A percentile compares a stretch with the other conserved stretches of the same genome.
phyloP scores from a whole-genome alignment of 2,329 filamentous ascomycete genomes.

The Stemphylium lycopersici region DNA sequence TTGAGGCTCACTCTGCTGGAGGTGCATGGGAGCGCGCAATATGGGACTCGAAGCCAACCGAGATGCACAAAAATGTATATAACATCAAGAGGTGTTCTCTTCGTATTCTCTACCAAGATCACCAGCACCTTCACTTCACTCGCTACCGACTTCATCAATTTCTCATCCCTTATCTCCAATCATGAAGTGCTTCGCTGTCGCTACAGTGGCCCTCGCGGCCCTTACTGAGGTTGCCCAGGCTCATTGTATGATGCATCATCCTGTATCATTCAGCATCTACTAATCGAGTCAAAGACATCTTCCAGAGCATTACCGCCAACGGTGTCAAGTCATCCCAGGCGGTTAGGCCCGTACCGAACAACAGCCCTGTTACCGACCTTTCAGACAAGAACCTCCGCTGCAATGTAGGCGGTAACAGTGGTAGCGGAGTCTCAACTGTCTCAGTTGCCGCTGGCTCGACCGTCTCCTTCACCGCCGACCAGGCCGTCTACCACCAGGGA shows the following conservation, averaged over 20 bases:
- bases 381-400: constrained; percentile 43
- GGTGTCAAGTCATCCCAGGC: constrained; percentile 47
- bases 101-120: constrained; percentile 14
- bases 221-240: constrained; percentile 45
- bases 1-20: constrained; percentile 19
- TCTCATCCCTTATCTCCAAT: constrained; percentile 4
- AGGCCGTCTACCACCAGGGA: constrained; percentile 49
- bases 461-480: constrained; percentile 46
- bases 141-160: constrained; percentile 9
- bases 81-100: constrained; percentile 17
- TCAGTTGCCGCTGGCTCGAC: constrained; percentile 44
- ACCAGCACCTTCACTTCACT: constrained; percentile 4
- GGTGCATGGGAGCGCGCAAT: constrained; percentile 26
- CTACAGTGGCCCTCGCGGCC: constrained; percentile 39
- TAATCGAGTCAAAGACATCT: constrained; percentile 40
- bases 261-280: background rate
- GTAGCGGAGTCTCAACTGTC: constrained; percentile 40
- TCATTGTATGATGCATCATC: constrained; percentile 37
- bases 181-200: constrained; percentile 46
- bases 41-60: constrained; percentile 21
- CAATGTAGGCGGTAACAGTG: constrained; percentile 42
- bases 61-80: constrained; percentile 25
- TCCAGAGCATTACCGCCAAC: constrained; percentile 47
- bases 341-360: constrained; percentile 48
- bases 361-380: constrained; percentile 46